Evolutionary conservation across 2,329 filamentous ascomycete genomes (phyloP), one percentile per base, ranked within the genome.

Genomic region (Sordariomycetes sp.): DNA sequence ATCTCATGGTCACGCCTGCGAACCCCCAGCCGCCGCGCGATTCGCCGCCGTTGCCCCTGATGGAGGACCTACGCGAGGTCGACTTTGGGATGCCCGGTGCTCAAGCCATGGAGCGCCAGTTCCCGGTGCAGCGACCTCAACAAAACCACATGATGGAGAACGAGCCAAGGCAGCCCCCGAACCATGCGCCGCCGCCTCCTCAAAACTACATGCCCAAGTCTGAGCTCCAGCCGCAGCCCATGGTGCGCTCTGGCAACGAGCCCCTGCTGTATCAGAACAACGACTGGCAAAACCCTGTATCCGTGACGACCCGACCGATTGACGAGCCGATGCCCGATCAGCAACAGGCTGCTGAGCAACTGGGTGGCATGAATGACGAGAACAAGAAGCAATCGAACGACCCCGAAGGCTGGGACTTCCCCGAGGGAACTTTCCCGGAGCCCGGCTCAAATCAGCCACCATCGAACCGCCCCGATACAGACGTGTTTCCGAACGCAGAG

Each of bases 321-420:
- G 59, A 63, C 11, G 59, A 62, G 3, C 45, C 44, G 9, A 27
- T 46, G 5, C 43, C 49, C 21, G 51, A 49, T 5, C 42, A 55
- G 2, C 63, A 57, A 37, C 61, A 64, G 30, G 21, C 33, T 32
- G 52, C 54, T 3, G 57, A 54, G 10, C 64, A 69, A 33, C 40
- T 63, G 18, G 51, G 51, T 15, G 55, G 53, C 12, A 44, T 54
- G 27, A 62, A 66, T 24, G 56, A 66, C 24, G 45, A 60, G 12
- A 49, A 59, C 17, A 66, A 75, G 34, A 72, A 79, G 49, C 56
- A 46, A 40, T 39, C 56, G 17, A 47, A 50, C 2, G 49, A 56
- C 7, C 61, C 68, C 1, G 88, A 94, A 49, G 85, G 75, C 8
- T 98, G 92, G 92, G 88, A 93, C 49, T 98, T 98, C 46, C 86